These are phyloP conservation scores for Calycina herbarum DNA, from an alignment of 2,329 filamentous ascomycete species.

Conservation along the genomic window DNA sequence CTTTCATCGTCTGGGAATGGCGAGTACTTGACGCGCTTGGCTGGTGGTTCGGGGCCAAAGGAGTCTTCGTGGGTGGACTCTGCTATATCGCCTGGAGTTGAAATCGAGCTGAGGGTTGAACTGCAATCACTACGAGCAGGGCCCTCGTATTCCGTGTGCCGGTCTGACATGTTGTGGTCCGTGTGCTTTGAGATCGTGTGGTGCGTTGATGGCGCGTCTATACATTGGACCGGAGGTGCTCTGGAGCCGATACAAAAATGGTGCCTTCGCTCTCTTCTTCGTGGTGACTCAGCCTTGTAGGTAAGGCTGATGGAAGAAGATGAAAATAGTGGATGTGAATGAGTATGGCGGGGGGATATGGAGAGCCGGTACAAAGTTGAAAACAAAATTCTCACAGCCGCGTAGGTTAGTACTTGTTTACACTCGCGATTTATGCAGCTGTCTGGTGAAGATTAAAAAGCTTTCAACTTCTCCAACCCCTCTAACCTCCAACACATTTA, in stretches of 20 bases:
- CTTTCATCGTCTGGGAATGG: not conserved
- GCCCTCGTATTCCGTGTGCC: not conserved
- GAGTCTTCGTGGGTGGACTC: not conserved
- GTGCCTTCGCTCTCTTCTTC: no score
- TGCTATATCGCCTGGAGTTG: not conserved
- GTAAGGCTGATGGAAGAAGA: not conserved
- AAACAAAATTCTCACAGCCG: no score
- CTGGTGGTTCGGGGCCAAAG: not conserved
- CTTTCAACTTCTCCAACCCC: no score
- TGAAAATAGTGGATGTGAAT: not conserved
- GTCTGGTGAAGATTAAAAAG: no score
- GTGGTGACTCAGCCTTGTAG: not conserved
- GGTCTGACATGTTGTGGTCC: not conserved
- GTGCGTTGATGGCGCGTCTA: not conserved
- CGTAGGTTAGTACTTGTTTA: no score
- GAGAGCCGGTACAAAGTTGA: no score
- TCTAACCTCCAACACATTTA: no score
- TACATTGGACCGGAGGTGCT: no score
- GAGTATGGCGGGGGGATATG: no score
- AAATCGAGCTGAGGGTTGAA: not conserved
- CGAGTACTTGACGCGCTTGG: constrained; percentile 1
- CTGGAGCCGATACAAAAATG: not conserved
- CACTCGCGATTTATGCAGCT: no score
- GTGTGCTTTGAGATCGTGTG: no score
- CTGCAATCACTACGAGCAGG: not conserved